phyloP scores from a whole-genome alignment of 805 yeast species.

The Suhomyces sp. region DNA sequence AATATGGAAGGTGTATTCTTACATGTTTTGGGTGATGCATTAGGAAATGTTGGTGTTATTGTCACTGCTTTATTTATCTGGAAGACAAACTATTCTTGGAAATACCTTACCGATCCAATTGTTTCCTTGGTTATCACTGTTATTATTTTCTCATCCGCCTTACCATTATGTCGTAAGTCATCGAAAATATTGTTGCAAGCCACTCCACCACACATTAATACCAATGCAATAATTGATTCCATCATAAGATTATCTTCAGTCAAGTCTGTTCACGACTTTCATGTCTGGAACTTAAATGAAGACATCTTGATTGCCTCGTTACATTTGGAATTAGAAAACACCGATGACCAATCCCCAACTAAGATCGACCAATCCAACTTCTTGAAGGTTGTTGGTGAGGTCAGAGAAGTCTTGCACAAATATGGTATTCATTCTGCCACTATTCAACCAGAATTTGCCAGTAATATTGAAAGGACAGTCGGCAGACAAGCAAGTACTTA shows the following conservation, averaged over 20 bases:
- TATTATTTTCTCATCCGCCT: constrained; percentile 86
- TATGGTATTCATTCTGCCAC: constrained; percentile 92
- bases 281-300: constrained; percentile 94
- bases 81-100: constrained; percentile 91
- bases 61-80: constrained; percentile 86
- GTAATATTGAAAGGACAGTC: not conserved
- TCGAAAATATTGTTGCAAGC: constrained; percentile 90
- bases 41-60: constrained; percentile 94
- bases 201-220: constrained; percentile 80
- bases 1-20: constrained; percentile 97
- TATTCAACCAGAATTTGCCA: constrained; percentile 86
- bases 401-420: constrained; percentile 74
- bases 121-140: constrained; percentile 82
- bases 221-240: constrained; percentile 69
- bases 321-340: constrained; percentile 65
- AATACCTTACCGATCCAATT: constrained; percentile 79
- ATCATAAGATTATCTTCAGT: constrained; percentile 71
- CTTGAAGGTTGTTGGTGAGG: constrained; percentile 66
- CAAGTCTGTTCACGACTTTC: constrained; percentile 88
- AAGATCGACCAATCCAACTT: constrained; percentile 44
- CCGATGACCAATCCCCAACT: constrained; percentile 45
- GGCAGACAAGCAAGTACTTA: constrained; percentile 20
- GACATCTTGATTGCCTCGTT: constrained; percentile 82
- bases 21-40: constrained; percentile 94
- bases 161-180: constrained; percentile 84